Conservation (phyloP, 2,329 filamentous ascomycete genomes). For the Ciborinia camelliae region DNA sequence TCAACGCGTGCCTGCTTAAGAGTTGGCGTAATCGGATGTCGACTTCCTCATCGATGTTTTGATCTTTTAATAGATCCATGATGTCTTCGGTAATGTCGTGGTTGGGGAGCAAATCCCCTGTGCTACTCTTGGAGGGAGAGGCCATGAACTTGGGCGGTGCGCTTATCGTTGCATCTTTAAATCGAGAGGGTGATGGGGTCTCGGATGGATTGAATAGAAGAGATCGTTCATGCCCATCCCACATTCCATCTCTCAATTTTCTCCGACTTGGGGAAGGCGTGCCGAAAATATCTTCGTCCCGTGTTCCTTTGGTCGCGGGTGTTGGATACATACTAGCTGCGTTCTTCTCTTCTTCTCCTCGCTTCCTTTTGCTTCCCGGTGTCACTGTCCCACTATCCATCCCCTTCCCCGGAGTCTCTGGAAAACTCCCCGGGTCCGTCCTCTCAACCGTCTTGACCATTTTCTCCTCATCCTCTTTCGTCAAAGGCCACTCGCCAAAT, state of each 20-base stretch:
- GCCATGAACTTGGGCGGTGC: slow-evolving; percentile 27
- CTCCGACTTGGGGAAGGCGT: slow-evolving; percentile 22
- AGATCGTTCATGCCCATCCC: slow-evolving; percentile 29
- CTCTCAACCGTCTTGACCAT: slow-evolving; percentile 22
- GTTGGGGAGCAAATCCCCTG: slow-evolving; percentile 5
- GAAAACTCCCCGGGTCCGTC: slow-evolving; percentile 17
- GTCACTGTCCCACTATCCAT: slow-evolving; percentile 27
- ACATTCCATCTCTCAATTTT: slow-evolving; percentile 26
- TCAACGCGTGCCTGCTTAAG: slow-evolving; percentile 55
- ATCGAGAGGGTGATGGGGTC: slow-evolving; percentile 33
- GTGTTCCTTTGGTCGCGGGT: slow-evolving; percentile 25
- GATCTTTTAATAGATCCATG: slow-evolving; percentile 47
- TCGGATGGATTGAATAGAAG: slow-evolving; percentile 25
- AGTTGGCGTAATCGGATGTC: slow-evolving; percentile 42
- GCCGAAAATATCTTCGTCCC: slow-evolving; percentile 29
- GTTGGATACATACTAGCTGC: slow-evolving; percentile 29
- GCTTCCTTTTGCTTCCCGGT: slow-evolving; percentile 34
- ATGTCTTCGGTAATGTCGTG: slow-evolving; percentile 47
- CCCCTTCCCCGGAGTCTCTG: slow-evolving; percentile 33
- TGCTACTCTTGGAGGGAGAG: slow-evolving; percentile 11
- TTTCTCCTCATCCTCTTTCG: slow-evolving; percentile 27
- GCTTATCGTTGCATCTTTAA: slow-evolving; percentile 22
- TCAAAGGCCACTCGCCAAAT: slow-evolving; percentile 32
- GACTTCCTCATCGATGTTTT: slow-evolving; percentile 42
- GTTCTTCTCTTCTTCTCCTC: slow-evolving; percentile 21